Evolutionary conservation across 805 yeast genomes (phyloP).

Genomic region (Dipodascopsis uninucleata): DNA sequence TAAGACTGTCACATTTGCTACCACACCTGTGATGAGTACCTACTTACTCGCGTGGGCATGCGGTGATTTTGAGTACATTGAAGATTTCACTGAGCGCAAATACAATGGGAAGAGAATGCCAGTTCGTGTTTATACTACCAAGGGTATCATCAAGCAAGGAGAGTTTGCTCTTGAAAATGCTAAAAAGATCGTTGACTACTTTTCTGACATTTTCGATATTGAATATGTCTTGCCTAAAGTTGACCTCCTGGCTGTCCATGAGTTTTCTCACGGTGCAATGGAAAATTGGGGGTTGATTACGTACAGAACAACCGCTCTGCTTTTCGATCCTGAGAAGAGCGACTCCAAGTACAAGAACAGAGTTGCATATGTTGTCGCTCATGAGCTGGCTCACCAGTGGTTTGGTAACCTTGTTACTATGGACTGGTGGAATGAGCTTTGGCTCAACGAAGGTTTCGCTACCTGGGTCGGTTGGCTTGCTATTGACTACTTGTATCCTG

Average conservation of each 20-base stretch:
- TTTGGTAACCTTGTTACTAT: conserved; percentile 84
- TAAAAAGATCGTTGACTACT: conserved; percentile 68
- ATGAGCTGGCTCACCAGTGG: conserved; percentile 91
- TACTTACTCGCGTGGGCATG: conserved; percentile 73
- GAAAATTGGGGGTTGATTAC: conserved; percentile 78
- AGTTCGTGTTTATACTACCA: conserved; percentile 75
- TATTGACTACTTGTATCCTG: conserved; percentile 70
- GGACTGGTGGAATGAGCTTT: conserved; percentile 91
- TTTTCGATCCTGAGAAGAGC: conserved; percentile 63
- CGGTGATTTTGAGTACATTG: conserved; percentile 74
- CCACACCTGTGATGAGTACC: conserved; percentile 83
- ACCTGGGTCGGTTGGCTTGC: conserved; percentile 91
- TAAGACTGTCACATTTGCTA: conserved; percentile 74
- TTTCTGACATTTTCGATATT: conserved; percentile 64
- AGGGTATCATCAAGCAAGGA: conserved; percentile 70
- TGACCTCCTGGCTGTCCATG: conserved; percentile 80
- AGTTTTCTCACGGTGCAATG: conserved; percentile 86
- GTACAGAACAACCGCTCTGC: conserved; percentile 70
- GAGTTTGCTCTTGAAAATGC: conserved; percentile 70
- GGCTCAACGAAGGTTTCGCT: conserved; percentile 88
- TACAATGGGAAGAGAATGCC: conserved; percentile 62
- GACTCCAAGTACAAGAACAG: conserved; percentile 61
- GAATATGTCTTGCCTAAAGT: conserved; percentile 76
- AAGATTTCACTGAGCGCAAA: conserved; percentile 41
- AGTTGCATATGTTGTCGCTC: conserved; percentile 82